phyloP scores from a whole-genome alignment of 1,284 basidiomycete species.

The Ustilago shanxiensis region DNA sequence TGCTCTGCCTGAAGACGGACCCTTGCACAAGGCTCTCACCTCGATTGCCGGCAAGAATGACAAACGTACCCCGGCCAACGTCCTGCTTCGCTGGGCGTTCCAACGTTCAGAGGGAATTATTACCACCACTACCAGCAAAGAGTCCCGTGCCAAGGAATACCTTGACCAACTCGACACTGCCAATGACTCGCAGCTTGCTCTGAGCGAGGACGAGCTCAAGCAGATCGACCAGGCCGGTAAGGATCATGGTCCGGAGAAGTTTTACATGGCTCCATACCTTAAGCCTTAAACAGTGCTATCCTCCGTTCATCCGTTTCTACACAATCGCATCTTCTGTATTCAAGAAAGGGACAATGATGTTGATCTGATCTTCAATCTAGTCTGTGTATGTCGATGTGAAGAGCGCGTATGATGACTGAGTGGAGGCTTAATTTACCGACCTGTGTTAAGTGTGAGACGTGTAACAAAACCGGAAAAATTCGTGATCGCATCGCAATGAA shows the following conservation, averaged over 20 bases:
- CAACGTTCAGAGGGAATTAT: conserved; percentile 56
- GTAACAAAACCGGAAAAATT: conserved; percentile 9
- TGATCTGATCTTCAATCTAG: background rate
- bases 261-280: conserved; percentile 47
- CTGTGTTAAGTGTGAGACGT: background rate
- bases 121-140: conserved; percentile 53
- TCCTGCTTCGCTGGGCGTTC: conserved; percentile 52
- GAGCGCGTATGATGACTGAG: background rate
- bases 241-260: conserved; percentile 46
- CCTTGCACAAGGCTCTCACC: conserved; percentile 43
- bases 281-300: conserved; percentile 20
- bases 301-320: too few relatives aligned
- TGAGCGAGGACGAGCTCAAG: conserved; percentile 42
- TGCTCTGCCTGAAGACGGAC: conserved; percentile 31
- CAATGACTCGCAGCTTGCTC: conserved; percentile 32
- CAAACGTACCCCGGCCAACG: conserved; percentile 39
- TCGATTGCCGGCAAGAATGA: conserved; percentile 40
- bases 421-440: background rate
- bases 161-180: conserved; percentile 42
- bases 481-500: conserved; percentile 25
- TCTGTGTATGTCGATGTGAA: background rate
- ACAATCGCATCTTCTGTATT: too few relatives aligned
- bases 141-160: conserved; percentile 46
- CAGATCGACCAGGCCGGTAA: conserved; percentile 54
- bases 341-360: background rate